These are phyloP conservation scores for Candida vaughaniae DNA, from an alignment of 805 yeast genomes.

Conservation along the genomic window DNA sequence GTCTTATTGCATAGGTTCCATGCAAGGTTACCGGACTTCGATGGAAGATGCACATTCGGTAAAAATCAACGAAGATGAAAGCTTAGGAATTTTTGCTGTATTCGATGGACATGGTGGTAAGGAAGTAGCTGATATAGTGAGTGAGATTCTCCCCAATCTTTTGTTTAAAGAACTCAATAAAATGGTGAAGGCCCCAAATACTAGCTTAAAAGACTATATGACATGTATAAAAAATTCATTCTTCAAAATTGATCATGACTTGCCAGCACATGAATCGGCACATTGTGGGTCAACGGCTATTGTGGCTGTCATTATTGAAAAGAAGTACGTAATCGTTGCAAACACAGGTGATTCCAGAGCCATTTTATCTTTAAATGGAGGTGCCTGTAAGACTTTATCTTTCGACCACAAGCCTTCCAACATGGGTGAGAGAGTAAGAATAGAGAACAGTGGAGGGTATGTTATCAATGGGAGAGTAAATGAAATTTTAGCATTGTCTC, in stretches of 20 bases:
- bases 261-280: slow-evolving; percentile 25
- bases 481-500: slow-evolving; percentile 41
- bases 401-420: slow-evolving; percentile 45
- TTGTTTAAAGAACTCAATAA: slow-evolving; percentile 30
- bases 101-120: slow-evolving; percentile 86
- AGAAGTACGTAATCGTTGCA: slow-evolving; percentile 51
- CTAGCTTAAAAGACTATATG: slow-evolving; percentile 18
- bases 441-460: slow-evolving; percentile 41
- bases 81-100: slow-evolving; percentile 58
- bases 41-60: slow-evolving; percentile 78
- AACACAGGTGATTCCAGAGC: slow-evolving; percentile 79
- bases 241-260: slow-evolving; percentile 35
- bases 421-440: slow-evolving; percentile 44
- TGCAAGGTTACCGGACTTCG: slow-evolving; percentile 74
- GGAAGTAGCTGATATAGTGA: slow-evolving; percentile 54
- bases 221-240: slow-evolving; percentile 30
- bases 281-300: slow-evolving; percentile 47
- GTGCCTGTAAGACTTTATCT: slow-evolving; percentile 51
- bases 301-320: slow-evolving; percentile 28
- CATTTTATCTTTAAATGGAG: slow-evolving; percentile 56
- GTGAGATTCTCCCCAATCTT: slow-evolving; percentile 38
- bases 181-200: slow-evolving; percentile 5
- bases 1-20: slow-evolving; percentile 65
- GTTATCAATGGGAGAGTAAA: slow-evolving; percentile 38
- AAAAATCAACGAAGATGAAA: slow-evolving; percentile 42